Evolutionary conservation across 129 eudicot genomes (phyloP), one percentile per base, ranked within the genome.

Genomic region (Kitagawia praeruptora): DNA sequence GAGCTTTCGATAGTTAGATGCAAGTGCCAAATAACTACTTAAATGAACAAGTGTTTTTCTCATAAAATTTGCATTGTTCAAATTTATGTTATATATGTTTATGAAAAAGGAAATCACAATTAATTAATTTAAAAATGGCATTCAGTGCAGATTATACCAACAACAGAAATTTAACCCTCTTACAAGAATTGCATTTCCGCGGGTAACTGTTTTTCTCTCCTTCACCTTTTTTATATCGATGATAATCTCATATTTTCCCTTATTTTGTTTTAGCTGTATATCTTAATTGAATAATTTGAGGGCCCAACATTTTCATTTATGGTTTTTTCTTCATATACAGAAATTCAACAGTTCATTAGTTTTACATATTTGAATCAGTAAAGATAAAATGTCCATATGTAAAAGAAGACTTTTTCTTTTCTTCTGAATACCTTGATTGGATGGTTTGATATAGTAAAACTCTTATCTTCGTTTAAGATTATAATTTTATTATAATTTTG

Each of bases 201-300:
- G 84, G 88, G 91, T 89, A 40, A 25, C 72, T 69, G 9, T 15
- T 77, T n/a, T 69, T 66, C 75, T 58, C 38, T 79, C 83, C 34
- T 27, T 58, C 14, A 9, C 4, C 8, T 38, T 37, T 38, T 15
- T 53, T 1, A 44, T 27, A 11, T 31, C 23, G 64, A 23, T 5
- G 25, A 23, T 75, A 38, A 16, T 27, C 40, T 78, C 75, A 21
- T 15, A 69, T n/a, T 74, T 69, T 34, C 39, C 76, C 25, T 76
- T 16, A 38, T 69, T 23, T 53, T 4, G 34, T 0, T 38, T 70
- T 70, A 14, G 40, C 8, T 28, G 31, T 14, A 46, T 75, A 46
- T 28, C 7, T 18, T 15, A 28, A 48, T 12, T 48, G 78, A 10
- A 46, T 75, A 21, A 25, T 45, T 46, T 28, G 75, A 71, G 40